Evolutionary conservation across 371 early-diverging fungal species (phyloP).

Genomic region (Blyttiomyces sp.): DNA sequence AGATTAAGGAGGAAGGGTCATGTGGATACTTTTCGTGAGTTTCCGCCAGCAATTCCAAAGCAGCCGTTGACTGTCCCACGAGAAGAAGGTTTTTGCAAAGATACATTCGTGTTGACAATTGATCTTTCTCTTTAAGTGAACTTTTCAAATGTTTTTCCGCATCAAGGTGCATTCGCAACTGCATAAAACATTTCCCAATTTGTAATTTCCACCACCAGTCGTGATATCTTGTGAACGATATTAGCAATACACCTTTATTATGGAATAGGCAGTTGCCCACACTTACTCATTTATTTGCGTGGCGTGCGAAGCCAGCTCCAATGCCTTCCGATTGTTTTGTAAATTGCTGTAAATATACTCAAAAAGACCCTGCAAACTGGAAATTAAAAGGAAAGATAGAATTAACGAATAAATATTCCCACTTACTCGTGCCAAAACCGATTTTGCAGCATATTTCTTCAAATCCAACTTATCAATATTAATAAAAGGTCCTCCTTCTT

Average conservation of each 20-base stretch:
- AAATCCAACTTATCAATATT: constrained; percentile 16
- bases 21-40: constrained; percentile 2
- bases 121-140: constrained; percentile 18
- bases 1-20: neutral
- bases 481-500: constrained; percentile 1
- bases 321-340: constrained; percentile 9
- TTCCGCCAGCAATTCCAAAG: constrained; percentile 9
- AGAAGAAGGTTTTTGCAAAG: constrained; percentile 14
- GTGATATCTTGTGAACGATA: constrained; percentile 11
- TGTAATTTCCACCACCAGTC: constrained; percentile 36
- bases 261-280: neutral
- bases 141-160: constrained; percentile 21
- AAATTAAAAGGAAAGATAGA: neutral
- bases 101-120: constrained; percentile 13
- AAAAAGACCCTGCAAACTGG: constrained; percentile 8
- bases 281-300: neutral
- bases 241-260: neutral
- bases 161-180: constrained; percentile 12
- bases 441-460: constrained; percentile 9
- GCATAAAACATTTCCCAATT: constrained; percentile 18
- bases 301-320: constrained; percentile 22
- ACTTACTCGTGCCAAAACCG: constrained; percentile 10
- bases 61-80: constrained; percentile 12
- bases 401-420: neutral
- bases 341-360: constrained; percentile 7